Evolutionary conservation across 305 asterid genomes (phyloP).

Genomic region (Vinca major): DNA sequence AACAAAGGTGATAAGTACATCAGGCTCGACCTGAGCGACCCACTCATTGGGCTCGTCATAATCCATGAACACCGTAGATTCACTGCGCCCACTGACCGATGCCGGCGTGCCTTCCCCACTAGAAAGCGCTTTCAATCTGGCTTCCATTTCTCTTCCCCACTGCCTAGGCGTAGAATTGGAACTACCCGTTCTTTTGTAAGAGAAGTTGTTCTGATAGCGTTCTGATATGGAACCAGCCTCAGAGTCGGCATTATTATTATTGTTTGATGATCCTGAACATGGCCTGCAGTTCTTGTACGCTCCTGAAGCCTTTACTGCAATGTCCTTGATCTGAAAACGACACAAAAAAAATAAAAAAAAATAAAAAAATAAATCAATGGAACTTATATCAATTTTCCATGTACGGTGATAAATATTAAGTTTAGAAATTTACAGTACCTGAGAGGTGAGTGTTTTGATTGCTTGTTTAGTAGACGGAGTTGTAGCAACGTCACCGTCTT

Average conservation of each 20-base stretch:
- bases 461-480: conserved; percentile 65
- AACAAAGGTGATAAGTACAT: conserved; percentile 78
- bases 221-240: conserved; percentile 55
- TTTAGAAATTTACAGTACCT: conserved; percentile 28
- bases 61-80: conserved; percentile 60
- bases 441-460: conserved; percentile 68
- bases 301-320: conserved; percentile 87
- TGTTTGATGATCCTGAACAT: conserved; percentile 62
- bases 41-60: conserved; percentile 83
- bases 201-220: conserved; percentile 35
- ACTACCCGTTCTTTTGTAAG: conserved; percentile 59
- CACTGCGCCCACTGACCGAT: conserved; percentile 73
- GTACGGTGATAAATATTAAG: neutral
- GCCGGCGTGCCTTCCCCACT: conserved; percentile 86
- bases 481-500: conserved; percentile 35
- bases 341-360: too few species aligned
- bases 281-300: conserved; percentile 91
- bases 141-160: conserved; percentile 60
- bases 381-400: neutral
- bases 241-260: conserved; percentile 31
- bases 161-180: conserved; percentile 44
- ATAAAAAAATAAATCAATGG: neutral
- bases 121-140: conserved; percentile 56
- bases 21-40: conserved; percentile 98
- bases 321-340: conserved; percentile 64